Conservation (phyloP, 768 basidiomycete species). For the Tulasnella sp. region DNA sequence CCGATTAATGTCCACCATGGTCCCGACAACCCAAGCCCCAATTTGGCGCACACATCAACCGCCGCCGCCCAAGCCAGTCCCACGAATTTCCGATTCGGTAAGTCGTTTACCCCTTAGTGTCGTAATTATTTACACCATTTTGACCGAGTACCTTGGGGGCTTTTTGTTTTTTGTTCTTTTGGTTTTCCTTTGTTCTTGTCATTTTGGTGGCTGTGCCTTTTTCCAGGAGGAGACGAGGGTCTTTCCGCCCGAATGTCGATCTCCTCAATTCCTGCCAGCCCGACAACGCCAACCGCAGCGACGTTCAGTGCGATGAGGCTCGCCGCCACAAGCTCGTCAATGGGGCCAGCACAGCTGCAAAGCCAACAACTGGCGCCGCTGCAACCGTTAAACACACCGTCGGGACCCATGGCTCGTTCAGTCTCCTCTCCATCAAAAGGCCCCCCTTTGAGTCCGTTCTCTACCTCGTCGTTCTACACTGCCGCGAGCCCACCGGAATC, state of each 20-base stretch:
- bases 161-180: neutral
- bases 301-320: neutral
- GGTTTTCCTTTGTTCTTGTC: neutral
- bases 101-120: neutral
- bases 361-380: neutral
- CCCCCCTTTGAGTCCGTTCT: neutral
- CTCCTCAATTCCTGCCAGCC: neutral
- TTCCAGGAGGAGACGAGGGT: neutral
- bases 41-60: neutral
- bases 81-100: neutral
- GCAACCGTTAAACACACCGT: neutral
- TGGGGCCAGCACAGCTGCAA: neutral
- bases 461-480: neutral
- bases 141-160: neutral
- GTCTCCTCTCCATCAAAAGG: neutral
- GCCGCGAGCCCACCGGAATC: neutral
- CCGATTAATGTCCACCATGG: slow-evolving; percentile 31
- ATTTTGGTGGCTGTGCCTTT: neutral
- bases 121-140: neutral
- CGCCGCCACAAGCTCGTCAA: neutral
- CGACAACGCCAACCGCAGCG: slow-evolving; percentile 13
- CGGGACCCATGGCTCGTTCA: neutral
- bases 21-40: neutral
- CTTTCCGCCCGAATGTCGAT: neutral
- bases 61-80: neutral